Percentiles rank a stretch among this genome's conserved stretches.
Evolutionary conservation across 1,284 basidiomycete species (phyloP).

Genomic region (Leucoagaricus sp.): DNA sequence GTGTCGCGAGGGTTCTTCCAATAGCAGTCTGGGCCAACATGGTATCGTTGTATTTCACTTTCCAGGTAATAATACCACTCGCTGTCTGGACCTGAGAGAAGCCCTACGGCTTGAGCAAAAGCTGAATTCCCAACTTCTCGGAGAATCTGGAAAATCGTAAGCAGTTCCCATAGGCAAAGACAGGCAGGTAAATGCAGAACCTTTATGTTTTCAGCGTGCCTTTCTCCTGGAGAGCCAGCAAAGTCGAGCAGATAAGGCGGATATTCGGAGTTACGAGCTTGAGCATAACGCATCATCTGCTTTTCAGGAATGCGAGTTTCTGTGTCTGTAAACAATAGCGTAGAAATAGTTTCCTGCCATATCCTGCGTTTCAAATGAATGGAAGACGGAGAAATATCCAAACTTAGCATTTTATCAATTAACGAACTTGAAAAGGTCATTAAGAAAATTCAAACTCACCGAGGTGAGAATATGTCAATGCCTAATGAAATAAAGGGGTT

Average conservation of each 20-base stretch:
- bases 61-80: conserved; percentile 47
- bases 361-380: conserved; percentile 72
- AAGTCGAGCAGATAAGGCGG: conserved; percentile 78
- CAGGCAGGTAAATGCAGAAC: conserved; percentile 34
- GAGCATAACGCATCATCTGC: conserved; percentile 62
- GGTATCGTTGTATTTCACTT: conserved; percentile 54
- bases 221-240: conserved; percentile 66
- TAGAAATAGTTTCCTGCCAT: conserved; percentile 82
- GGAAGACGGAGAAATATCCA: conserved; percentile 63
- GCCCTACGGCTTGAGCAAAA: conserved; percentile 52
- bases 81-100: conserved; percentile 50
- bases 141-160: conserved; percentile 49
- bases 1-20: conserved; percentile 48
- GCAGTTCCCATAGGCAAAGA: not conserved
- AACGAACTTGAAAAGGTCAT: conserved; percentile 12
- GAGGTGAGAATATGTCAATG: conserved; percentile 80
- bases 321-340: conserved; percentile 62
- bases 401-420: conserved; percentile 33
- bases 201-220: conserved; percentile 83
- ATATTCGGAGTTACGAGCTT: conserved; percentile 58
- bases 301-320: conserved; percentile 63
- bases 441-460: too few species aligned
- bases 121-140: conserved; percentile 60
- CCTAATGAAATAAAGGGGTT: conserved; percentile 48
- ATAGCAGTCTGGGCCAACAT: conserved; percentile 69